These are phyloP conservation scores for Arxiozyma slooffiae DNA, from an alignment of 1,139 yeast genomes.

Conservation along the genomic window DNA sequence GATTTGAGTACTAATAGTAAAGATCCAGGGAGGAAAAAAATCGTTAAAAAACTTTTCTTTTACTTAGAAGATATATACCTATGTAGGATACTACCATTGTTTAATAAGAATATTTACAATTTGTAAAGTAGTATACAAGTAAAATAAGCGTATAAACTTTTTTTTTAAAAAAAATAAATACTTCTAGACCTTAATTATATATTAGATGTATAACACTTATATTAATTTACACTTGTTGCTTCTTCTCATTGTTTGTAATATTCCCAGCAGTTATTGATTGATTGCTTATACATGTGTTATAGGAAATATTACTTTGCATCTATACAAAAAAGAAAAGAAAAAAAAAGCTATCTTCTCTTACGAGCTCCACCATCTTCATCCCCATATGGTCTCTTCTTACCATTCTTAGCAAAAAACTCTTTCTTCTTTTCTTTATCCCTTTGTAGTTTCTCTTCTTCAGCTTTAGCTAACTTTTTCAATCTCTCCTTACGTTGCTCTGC, in stretches of 20 bases:
- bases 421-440: constrained; percentile 79
- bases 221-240: too few species aligned
- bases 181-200: too few species aligned
- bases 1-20: neutral
- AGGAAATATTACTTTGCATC: neutral
- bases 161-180: too few species aligned
- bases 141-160: too few species aligned
- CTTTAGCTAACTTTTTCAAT: constrained; percentile 62
- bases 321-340: too few species aligned
- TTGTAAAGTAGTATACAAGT: too few species aligned
- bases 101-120: too few species aligned
- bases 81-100: neutral
- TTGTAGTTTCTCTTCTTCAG: constrained; percentile 60
- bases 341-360: constrained; percentile 21
- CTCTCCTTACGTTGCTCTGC: constrained; percentile 67
- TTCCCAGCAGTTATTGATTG: too few species aligned
- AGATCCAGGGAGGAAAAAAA: neutral
- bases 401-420: constrained; percentile 69
- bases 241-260: too few species aligned
- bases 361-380: constrained; percentile 31
- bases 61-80: too few species aligned
- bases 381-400: constrained; percentile 52
- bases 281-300: neutral
- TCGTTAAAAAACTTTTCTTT: too few species aligned
- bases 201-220: too few species aligned